These are phyloP conservation scores for Agrocybe praecox DNA, from an alignment of 768 basidiomycete genomes.

Conservation along the genomic window DNA sequence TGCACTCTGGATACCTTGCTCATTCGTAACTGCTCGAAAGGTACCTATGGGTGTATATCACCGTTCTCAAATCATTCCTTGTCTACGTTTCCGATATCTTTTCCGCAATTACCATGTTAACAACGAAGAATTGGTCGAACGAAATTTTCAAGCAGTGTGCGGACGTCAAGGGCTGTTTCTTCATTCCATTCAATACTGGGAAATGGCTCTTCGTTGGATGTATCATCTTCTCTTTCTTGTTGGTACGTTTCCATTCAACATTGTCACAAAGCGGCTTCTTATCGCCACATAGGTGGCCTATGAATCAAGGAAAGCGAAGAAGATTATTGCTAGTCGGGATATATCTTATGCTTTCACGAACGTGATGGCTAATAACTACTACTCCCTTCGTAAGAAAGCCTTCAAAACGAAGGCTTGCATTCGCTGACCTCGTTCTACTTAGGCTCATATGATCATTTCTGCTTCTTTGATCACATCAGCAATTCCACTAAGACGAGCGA, in stretches of 20 bases:
- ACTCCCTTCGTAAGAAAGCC: slow-evolving; percentile 78
- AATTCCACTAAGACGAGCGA: slow-evolving; percentile 96
- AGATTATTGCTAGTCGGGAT: slow-evolving; percentile 93
- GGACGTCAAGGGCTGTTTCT: slow-evolving; percentile 67
- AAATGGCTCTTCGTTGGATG: slow-evolving; percentile 98
- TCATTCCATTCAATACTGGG: slow-evolving; percentile 85
- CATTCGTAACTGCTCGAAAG: slow-evolving; percentile 37
- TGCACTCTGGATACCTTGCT: background rate
- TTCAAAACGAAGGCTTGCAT: slow-evolving; percentile 1
- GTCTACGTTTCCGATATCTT: slow-evolving; percentile 99
- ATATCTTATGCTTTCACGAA: slow-evolving; percentile 99
- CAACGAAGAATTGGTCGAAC: slow-evolving; percentile 88
- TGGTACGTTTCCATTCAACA: slow-evolving; percentile 53
- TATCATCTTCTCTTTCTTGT: slow-evolving; percentile 96
- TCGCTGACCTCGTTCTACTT: slow-evolving; percentile 10
- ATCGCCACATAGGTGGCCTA: slow-evolving; percentile 65
- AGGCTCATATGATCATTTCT: slow-evolving; percentile 97
- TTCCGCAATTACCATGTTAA: slow-evolving; percentile 95
- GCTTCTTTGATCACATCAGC: slow-evolving; percentile 96
- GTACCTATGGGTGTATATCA: slow-evolving; percentile 91
- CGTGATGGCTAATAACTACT: slow-evolving; percentile 95
- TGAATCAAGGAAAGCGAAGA: slow-evolving; percentile 89
- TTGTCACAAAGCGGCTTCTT: background rate
- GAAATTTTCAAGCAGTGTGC: slow-evolving; percentile 83
- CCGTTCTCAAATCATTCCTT: slow-evolving; percentile 93